Conservation (phyloP, 495 filamentous ascomycete genomes). For the Parathielavia appendiculata region DNA sequence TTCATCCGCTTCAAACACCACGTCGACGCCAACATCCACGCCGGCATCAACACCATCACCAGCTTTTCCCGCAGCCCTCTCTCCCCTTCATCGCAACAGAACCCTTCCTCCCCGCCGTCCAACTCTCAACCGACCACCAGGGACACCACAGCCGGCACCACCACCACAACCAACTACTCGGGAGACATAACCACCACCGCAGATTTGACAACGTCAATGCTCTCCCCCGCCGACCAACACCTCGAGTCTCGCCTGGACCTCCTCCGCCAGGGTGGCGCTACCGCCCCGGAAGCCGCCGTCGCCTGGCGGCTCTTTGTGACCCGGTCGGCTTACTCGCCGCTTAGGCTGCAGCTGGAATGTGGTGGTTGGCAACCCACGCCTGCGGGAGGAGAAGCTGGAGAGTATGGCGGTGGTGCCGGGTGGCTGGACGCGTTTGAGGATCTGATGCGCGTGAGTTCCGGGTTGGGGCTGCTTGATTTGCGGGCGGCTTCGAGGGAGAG, state of each 20-base stretch:
- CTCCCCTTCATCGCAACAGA: not conserved
- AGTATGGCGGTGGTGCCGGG: conserved; percentile 17
- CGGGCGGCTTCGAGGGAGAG: not conserved
- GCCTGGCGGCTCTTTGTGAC: conserved; percentile 22
- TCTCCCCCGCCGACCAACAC: not conserved
- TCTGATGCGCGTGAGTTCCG: conserved; percentile 32
- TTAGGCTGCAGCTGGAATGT: conserved; percentile 26
- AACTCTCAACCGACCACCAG: not conserved
- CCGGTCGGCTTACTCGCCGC: conserved; percentile 35
- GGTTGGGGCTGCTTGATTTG: conserved; percentile 18
- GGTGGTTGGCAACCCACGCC: conserved; percentile 25
- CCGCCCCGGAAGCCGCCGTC: not conserved
- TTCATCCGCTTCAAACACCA: conserved; percentile 45
- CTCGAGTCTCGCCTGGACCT: conserved; percentile 13
- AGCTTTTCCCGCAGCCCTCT: conserved; percentile 8
- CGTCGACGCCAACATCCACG: conserved; percentile 36
- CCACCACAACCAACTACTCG: not conserved
- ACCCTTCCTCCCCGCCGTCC: not conserved
- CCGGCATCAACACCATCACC: conserved; percentile 33
- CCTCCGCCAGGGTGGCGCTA: not conserved
- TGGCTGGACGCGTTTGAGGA: conserved; percentile 44
- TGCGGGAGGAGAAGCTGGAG: conserved; percentile 3
- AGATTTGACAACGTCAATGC: not conserved
- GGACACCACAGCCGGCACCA: not conserved
- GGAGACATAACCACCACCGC: not conserved